phyloP scores from a whole-genome alignment of 1,284 basidiomycete genomes.

The Violaceomyces palustris region DNA sequence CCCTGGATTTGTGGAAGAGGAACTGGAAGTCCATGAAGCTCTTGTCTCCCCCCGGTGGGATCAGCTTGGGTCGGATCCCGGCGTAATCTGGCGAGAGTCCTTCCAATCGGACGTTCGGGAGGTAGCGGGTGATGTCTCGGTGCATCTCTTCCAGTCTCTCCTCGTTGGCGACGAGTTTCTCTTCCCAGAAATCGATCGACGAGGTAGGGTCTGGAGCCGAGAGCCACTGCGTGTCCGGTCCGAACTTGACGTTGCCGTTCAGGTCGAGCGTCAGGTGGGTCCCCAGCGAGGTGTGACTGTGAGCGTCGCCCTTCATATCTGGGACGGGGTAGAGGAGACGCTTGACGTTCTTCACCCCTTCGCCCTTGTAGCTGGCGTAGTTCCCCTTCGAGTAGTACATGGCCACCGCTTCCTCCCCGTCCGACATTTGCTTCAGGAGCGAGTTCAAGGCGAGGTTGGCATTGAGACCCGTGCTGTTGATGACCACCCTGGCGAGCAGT shows the following conservation, averaged over 20 bases:
- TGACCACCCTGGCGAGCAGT: slow-evolving; percentile 74
- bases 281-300: slow-evolving; percentile 46
- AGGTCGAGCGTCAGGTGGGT: slow-evolving; percentile 63
- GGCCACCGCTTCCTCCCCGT: slow-evolving; percentile 14
- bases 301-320: slow-evolving; percentile 25
- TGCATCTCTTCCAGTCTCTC: slow-evolving; percentile 41
- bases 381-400: slow-evolving; percentile 49
- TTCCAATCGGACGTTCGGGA: slow-evolving; percentile 65
- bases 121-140: slow-evolving; percentile 57
- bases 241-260: slow-evolving; percentile 80
- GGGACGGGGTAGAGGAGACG: slow-evolving; percentile 50
- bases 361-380: slow-evolving; percentile 47
- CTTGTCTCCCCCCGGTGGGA: slow-evolving; percentile 61
- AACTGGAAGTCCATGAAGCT: slow-evolving; percentile 78
- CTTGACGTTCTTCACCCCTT: slow-evolving; percentile 22
- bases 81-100: slow-evolving; percentile 81
- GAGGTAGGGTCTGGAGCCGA: slow-evolving; percentile 32
- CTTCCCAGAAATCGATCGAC: slow-evolving; percentile 38
- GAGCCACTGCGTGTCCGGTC: slow-evolving; percentile 88
- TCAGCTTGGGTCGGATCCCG: slow-evolving; percentile 84
- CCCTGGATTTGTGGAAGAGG: slow-evolving; percentile 38
- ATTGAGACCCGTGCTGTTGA: slow-evolving; percentile 83
- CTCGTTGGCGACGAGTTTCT: slow-evolving; percentile 22
- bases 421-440: slow-evolving; percentile 13
- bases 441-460: slow-evolving; percentile 45